Conservation (phyloP, 2,329 filamentous ascomycete genomes). For the Fusarium veterinarium region DNA sequence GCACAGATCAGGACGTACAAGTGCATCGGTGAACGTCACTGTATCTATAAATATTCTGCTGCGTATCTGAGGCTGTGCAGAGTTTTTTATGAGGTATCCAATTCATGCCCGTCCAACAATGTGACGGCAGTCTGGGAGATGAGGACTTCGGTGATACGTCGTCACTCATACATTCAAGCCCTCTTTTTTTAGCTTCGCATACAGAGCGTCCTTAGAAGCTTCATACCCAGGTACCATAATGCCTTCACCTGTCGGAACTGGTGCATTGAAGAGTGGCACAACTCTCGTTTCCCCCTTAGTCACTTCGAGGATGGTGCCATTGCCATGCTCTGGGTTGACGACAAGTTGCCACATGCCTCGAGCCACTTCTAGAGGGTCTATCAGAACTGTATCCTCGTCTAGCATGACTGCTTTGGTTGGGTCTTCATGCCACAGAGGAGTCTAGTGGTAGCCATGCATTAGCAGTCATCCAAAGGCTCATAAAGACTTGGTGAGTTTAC, state of each 20-base stretch:
- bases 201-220: constrained; percentile 38
- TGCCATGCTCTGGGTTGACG: constrained; percentile 40
- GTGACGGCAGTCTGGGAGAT: not conserved
- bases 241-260: constrained; percentile 40
- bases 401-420: constrained; percentile 46
- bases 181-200: constrained; percentile 34
- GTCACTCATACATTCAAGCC: constrained; percentile 42
- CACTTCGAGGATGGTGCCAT: constrained; percentile 51
- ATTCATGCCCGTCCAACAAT: not conserved
- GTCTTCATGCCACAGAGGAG: constrained; percentile 50
- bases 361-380: constrained; percentile 48
- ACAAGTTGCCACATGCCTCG: constrained; percentile 48
- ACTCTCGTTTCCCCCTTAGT: constrained; percentile 42
- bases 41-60: constrained; percentile 6
- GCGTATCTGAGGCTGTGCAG: not conserved
- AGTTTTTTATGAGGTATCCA: not conserved
- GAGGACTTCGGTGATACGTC: not conserved
- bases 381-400: constrained; percentile 42
- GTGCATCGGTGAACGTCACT: not conserved
- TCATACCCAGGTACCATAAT: constrained; percentile 40
- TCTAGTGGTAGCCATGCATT: constrained; percentile 33
- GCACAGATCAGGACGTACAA: constrained; percentile 2
- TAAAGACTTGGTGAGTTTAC: constrained; percentile 30
- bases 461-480: not conserved
- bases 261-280: constrained; percentile 45